Conservation (phyloP, 352 stramenopile genomes). For the Phytophthora pistaciae region DNA sequence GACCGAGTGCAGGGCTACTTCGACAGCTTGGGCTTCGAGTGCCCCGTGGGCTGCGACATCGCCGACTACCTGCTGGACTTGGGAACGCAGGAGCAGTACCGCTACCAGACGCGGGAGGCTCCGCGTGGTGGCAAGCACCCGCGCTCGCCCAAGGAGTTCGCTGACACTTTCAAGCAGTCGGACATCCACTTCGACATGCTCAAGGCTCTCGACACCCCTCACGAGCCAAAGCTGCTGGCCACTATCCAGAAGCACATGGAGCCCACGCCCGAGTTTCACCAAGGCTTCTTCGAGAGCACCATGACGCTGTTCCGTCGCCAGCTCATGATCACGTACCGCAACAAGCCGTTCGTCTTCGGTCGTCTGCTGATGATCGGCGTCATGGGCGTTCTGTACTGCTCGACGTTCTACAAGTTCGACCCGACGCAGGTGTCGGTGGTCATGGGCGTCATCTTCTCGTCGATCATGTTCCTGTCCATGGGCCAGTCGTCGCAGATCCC, state of each 20-base stretch:
- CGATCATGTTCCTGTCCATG: slow-evolving; percentile 82
- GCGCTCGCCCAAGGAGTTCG: slow-evolving; percentile 26
- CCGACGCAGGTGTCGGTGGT: slow-evolving; percentile 48
- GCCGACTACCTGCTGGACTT: slow-evolving; percentile 37
- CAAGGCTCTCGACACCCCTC: slow-evolving; percentile 15
- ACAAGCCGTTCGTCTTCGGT: slow-evolving; percentile 47
- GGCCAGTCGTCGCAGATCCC: slow-evolving; percentile 72
- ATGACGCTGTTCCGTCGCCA: slow-evolving; percentile 50
- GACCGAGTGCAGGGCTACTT: slow-evolving; percentile 61
- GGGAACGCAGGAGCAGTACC: slow-evolving; percentile 34
- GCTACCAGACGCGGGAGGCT: slow-evolving; percentile 14
- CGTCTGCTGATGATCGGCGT: slow-evolving; percentile 45
- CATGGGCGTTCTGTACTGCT: slow-evolving; percentile 53
- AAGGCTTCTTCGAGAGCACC: slow-evolving; percentile 33
- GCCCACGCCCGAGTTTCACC: slow-evolving; percentile 37
- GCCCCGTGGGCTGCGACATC: slow-evolving; percentile 35
- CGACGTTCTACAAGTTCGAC: slow-evolving; percentile 54
- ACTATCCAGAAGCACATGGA: slow-evolving; percentile 50
- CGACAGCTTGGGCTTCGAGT: slow-evolving; percentile 43
- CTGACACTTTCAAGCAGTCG: slow-evolving; percentile 27
- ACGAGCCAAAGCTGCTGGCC: slow-evolving; percentile 24
- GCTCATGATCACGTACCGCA: slow-evolving; percentile 61
- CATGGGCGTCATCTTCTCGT: slow-evolving; percentile 83
- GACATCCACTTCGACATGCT: slow-evolving; percentile 17
- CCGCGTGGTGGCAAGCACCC: slow-evolving; percentile 20